These are phyloP conservation scores for Cunninghamia lanceolata DNA, from an alignment of 75 land plant genomes.

Conservation along the genomic window DNA sequence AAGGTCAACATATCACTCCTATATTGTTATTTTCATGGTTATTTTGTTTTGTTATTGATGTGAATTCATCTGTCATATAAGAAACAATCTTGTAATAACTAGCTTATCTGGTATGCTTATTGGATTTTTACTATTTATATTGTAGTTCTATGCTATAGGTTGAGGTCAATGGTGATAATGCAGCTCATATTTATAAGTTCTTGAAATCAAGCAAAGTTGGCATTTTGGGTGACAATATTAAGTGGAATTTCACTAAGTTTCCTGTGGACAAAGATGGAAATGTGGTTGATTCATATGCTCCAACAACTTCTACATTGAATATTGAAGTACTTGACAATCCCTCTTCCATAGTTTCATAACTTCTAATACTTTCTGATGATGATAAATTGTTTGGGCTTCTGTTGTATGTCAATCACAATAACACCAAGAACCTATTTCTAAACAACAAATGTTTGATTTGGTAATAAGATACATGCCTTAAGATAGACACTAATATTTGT, in stretches of 20 bases:
- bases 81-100: no score
- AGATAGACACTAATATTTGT: no score
- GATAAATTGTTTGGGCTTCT: not conserved
- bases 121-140: no score
- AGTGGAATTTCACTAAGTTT: slow-evolving; percentile 86
- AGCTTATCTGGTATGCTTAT: no score
- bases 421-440: not conserved
- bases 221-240: slow-evolving; percentile 54
- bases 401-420: not conserved
- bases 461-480: no score
- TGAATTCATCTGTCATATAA: no score
- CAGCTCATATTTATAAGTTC: slow-evolving; percentile 55
- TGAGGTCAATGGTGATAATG: no score
- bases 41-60: no score
- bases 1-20: slow-evolving; percentile 33
- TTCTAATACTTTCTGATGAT: no score
- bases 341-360: not conserved
- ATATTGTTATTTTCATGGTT: not conserved
- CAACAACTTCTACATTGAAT: slow-evolving; percentile 58
- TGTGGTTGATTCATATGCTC: slow-evolving; percentile 62
- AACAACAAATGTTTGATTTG: no score
- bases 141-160: no score
- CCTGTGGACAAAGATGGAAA: slow-evolving; percentile 62
- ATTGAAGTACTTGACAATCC: slow-evolving; percentile 52
- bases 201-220: slow-evolving; percentile 58